phyloP scores from a whole-genome alignment of 257 asterid species.

The Forsythia viridissima region DNA sequence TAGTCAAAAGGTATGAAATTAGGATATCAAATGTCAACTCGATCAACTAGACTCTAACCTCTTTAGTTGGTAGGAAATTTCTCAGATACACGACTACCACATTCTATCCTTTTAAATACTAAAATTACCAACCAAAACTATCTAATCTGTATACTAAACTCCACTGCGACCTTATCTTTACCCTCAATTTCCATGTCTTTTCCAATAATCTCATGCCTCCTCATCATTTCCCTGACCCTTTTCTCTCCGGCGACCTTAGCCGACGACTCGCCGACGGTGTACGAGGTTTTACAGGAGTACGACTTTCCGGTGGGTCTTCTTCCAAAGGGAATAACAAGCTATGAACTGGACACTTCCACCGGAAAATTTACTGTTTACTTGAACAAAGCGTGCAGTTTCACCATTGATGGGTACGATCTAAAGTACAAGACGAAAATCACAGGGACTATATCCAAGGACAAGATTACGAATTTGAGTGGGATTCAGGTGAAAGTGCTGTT shows the following conservation, averaged over 20 bases:
- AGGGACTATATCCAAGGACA: conserved; percentile 51
- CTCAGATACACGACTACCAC: too few species aligned
- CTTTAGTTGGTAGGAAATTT: too few species aligned
- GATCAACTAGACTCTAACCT: too few species aligned
- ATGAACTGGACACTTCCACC: conserved; percentile 61
- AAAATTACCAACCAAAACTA: too few species aligned
- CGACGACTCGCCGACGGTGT: conserved; percentile 40
- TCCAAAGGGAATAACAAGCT: conserved; percentile 64
- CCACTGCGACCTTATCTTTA: neutral
- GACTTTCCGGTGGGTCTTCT: conserved; percentile 77
- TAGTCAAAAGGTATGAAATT: too few species aligned
- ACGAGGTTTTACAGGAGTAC: conserved; percentile 53
- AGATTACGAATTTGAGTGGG: conserved; percentile 50
- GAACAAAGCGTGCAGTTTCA: conserved; percentile 55
- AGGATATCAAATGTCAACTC: too few species aligned
- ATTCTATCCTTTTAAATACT: too few species aligned
- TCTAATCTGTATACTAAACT: neutral
- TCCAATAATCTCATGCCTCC: conserved; percentile 8
- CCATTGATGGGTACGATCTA: conserved; percentile 52
- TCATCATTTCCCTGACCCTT: conserved; percentile 20
- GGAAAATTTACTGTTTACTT: conserved; percentile 66
- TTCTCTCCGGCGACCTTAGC: conserved; percentile 19
- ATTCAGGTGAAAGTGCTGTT: conserved; percentile 66
- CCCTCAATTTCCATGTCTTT: conserved; percentile 30
- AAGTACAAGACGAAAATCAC: conserved; percentile 55